Evolutionary conservation across 371 early-diverging fungal genomes (phyloP).

Genomic region (Apophysomyces trapeziformis): DNA sequence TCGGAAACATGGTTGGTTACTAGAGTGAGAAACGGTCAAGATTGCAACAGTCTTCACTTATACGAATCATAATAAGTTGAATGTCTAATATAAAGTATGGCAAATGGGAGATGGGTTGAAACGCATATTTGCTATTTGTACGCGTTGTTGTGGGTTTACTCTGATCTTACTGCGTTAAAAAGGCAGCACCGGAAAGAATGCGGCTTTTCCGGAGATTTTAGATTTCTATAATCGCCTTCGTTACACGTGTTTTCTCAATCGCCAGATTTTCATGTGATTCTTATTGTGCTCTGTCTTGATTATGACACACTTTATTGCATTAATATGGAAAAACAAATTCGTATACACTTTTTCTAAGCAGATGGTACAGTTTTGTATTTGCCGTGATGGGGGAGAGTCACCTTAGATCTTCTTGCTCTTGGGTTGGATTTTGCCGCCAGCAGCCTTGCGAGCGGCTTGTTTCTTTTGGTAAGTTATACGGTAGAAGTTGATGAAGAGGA

Average conservation of each 20-base stretch:
- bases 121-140: no score
- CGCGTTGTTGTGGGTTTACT: no score
- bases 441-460: conserved; percentile 39
- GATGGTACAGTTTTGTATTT: conserved; percentile 1
- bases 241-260: not conserved
- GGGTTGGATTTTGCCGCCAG: conserved; percentile 21
- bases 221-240: not conserved
- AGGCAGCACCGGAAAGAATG: no score
- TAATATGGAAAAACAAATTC: not conserved
- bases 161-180: no score
- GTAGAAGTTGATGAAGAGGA: conserved; percentile 90
- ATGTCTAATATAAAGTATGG: no score
- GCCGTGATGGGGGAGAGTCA: not conserved
- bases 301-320: conserved; percentile 1
- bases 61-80: no score
- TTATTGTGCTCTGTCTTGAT: conserved; percentile 7
- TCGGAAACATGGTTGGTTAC: no score
- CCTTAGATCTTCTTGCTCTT: conserved; percentile 52
- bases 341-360: conserved; percentile 3
- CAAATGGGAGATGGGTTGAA: no score
- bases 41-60: no score
- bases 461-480: conserved; percentile 80
- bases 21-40: no score
- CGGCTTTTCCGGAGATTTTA: not conserved
- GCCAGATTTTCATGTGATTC: conserved; percentile 11